Evolutionary conservation across 192 early-diverging fungal genomes (phyloP).

Genomic region (Entomortierella parvispora): DNA sequence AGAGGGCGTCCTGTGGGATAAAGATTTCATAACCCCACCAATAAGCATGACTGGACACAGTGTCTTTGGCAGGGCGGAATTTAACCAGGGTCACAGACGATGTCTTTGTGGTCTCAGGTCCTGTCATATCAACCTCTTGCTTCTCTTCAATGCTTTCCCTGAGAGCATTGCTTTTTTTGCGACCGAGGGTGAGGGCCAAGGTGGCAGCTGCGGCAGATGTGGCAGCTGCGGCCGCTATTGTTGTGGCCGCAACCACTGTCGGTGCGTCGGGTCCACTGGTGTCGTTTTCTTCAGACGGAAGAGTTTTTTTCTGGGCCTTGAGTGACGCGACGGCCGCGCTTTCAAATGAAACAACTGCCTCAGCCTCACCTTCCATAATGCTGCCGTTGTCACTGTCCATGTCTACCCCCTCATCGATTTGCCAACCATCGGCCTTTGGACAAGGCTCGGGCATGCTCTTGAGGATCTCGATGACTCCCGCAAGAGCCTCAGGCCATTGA

Average conservation of each 20-base stretch:
- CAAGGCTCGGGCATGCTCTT: conserved; percentile 54
- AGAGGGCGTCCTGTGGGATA: conserved; percentile 50
- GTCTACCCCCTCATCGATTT: conserved; percentile 19
- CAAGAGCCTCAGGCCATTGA: conserved; percentile 37
- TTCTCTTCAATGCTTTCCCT: background rate
- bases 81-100: conserved; percentile 19
- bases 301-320: background rate
- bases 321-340: background rate
- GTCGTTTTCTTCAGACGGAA: no score
- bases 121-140: background rate
- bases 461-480: conserved; percentile 48
- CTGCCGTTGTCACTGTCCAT: conserved; percentile 14
- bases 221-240: conserved; percentile 40
- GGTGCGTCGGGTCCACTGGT: conserved; percentile 1
- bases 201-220: conserved; percentile 40
- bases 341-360: background rate
- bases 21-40: conserved; percentile 62
- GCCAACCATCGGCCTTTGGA: conserved; percentile 23
- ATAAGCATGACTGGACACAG: conserved; percentile 43
- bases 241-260: conserved; percentile 31
- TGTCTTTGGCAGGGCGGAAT: conserved; percentile 33
- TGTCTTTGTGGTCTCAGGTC: background rate
- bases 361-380: background rate
- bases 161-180: background rate
- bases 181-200: conserved; percentile 14